Evolutionary conservation across 805 yeast species (phyloP).

Genomic region (Ogataea angusta): DNA sequence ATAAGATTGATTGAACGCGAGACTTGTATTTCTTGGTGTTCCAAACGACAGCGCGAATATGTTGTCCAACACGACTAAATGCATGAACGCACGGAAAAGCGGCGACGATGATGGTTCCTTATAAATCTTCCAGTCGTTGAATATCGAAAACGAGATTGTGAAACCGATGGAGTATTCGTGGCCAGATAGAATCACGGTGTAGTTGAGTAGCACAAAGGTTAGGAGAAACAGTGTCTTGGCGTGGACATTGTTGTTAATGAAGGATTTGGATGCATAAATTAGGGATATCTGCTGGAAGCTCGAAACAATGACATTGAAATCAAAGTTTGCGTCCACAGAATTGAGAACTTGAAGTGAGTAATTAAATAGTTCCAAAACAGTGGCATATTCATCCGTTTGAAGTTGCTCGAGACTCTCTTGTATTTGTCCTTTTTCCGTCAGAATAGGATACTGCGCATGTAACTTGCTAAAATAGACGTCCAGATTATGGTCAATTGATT

Average conservation of each 20-base stretch:
- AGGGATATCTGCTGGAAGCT: constrained; percentile 35
- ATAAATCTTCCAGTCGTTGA: constrained; percentile 56
- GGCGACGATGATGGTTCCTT: constrained; percentile 27
- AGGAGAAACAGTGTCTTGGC: constrained; percentile 35
- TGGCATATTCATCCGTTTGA: constrained; percentile 29
- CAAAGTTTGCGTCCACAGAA: constrained; percentile 24
- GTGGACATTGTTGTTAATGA: constrained; percentile 27
- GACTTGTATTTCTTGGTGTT: constrained; percentile 26
- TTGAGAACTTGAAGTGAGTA: constrained; percentile 39
- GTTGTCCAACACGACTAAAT: constrained; percentile 48
- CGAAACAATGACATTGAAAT: constrained; percentile 34
- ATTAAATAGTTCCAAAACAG: constrained; percentile 40
- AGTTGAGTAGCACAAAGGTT: constrained; percentile 47
- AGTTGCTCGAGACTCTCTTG: constrained; percentile 25
- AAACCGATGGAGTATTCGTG: constrained; percentile 57
- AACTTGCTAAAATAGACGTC: constrained; percentile 41
- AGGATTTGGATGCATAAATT: constrained; percentile 36
- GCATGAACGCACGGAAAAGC: constrained; percentile 38
- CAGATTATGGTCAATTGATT: constrained; percentile 33
- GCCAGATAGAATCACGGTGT: constrained; percentile 57
- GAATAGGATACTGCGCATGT: constrained; percentile 44
- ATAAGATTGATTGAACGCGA: constrained; percentile 21
- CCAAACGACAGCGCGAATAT: constrained; percentile 53
- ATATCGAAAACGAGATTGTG: constrained; percentile 48
- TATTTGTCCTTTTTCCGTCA: constrained; percentile 36